Evolutionary conservation across 306 rosid species (phyloP).

Genomic region (Mimosa pudica): DNA sequence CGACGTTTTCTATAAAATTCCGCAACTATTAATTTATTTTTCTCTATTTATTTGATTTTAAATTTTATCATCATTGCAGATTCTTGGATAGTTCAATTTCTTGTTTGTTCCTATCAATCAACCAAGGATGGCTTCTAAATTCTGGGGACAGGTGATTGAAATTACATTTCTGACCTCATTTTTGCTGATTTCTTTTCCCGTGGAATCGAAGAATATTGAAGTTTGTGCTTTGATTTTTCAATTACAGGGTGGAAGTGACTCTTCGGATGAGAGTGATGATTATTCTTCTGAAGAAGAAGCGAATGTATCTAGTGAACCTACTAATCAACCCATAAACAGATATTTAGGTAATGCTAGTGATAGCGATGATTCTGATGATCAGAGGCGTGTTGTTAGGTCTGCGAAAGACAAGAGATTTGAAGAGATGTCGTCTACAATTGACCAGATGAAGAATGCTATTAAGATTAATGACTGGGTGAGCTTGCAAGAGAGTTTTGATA

Average conservation of each 20-base stretch:
- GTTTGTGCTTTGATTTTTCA: neutral
- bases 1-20: neutral
- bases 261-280: constrained; percentile 57
- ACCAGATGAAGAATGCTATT: constrained; percentile 96
- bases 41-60: neutral
- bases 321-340: neutral
- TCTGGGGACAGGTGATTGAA: constrained; percentile 57
- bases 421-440: constrained; percentile 81
- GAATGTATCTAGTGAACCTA: too few species aligned
- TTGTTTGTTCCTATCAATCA: constrained; percentile 1
- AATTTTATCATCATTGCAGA: constrained; percentile 14
- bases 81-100: neutral
- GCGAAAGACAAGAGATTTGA: constrained; percentile 91
- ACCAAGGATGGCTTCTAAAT: constrained; percentile 42
- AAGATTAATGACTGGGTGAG: constrained; percentile 98
- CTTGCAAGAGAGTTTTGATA: constrained; percentile 92
- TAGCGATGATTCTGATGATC: constrained; percentile 70
- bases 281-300: too few species aligned
- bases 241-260: constrained; percentile 70
- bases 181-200: neutral
- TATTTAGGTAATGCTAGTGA: constrained; percentile 60
- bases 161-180: neutral
- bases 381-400: constrained; percentile 73
- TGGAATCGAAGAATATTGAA: neutral
- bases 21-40: neutral